These are phyloP conservation scores for Gaertneriomyces semiglobifer DNA, from an alignment of 192 early-diverging fungal species.

Conservation along the genomic window DNA sequence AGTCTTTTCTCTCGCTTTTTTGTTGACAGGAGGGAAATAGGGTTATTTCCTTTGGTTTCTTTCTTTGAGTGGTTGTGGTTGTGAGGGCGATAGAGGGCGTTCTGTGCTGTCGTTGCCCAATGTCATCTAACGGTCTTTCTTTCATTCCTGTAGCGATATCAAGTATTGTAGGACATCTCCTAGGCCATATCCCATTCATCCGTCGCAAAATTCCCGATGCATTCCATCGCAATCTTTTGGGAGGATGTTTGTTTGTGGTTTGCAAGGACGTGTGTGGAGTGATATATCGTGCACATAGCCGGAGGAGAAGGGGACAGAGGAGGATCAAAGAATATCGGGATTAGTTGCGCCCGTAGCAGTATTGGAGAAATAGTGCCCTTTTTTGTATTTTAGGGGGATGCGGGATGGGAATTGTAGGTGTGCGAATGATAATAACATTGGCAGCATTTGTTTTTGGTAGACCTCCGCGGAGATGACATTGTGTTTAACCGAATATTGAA, in stretches of 20 bases:
- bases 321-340: slow-evolving; percentile 13
- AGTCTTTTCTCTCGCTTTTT: not conserved
- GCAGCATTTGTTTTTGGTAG: too few species aligned
- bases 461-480: too few species aligned
- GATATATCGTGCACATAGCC: slow-evolving; percentile 9
- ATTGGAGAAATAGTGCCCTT: too few species aligned
- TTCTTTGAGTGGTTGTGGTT: not conserved
- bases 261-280: slow-evolving; percentile 19
- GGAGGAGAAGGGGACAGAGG: slow-evolving; percentile 4
- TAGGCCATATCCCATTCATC: slow-evolving; percentile 20
- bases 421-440: too few species aligned
- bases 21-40: not conserved
- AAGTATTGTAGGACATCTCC: slow-evolving; percentile 6
- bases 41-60: not conserved
- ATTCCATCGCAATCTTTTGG: slow-evolving; percentile 31
- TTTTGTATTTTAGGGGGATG: too few species aligned
- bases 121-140: not conserved
- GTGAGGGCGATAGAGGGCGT: not conserved
- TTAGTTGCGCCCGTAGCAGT: too few species aligned
- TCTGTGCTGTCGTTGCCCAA: not conserved
- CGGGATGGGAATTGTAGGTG: too few species aligned
- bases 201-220: slow-evolving; percentile 12
- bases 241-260: slow-evolving; percentile 22
- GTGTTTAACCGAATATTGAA: too few species aligned
- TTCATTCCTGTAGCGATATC: slow-evolving; percentile 7